Evolutionary conservation across 2,329 filamentous ascomycete species (phyloP), one percentile per base, ranked within the genome.

Genomic region (Fusarium sp.): DNA sequence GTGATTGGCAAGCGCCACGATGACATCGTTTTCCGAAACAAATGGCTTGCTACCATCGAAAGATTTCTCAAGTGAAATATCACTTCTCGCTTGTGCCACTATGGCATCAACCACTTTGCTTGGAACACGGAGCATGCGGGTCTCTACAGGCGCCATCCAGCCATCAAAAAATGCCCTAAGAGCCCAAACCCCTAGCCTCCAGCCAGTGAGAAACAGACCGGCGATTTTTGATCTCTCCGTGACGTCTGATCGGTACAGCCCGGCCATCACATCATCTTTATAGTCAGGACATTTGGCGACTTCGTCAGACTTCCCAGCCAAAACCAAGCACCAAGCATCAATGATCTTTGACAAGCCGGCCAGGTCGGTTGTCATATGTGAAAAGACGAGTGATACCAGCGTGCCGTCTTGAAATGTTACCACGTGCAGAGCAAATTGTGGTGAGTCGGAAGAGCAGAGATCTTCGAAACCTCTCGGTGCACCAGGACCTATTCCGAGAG

Each of bases 371-470:
- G 51, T 42, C 18, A 31, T 27, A 9, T 57, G 46, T 5, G 18
- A 25, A 17, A 48, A 57, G 1, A n/a, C 18, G 1, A 57, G 15
- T 6, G 37, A 37, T 6, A 57, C 46, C 2, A 57, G 8, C 1
- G 54, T 57, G 1, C 46, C 46, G 8, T 57, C 54, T 5, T 39
- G 14, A 8, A 57, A 57, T 10, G 39, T 29, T 4, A 18, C n/a
- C 4, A 57, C 11, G 4, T 43, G 46, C 21, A 57, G 46, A 0
- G 46, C 43, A 4, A 57, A 35, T 13, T 42, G 37, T 1, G 46
- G 54, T 15, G 1, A 10, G 17, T 57, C 54, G 3, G n/a, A 25
- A 15, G 15, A 8, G 13, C 33, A 27, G 21, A 39, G 7, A 15
- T 42, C 27, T 11, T 51, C 11, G 13, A 51, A 17, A 9, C 27